Base-by-base conservation (phyloP, 176 grass and related monocot genomes). In the Thinopyrum elongatum region DNA sequence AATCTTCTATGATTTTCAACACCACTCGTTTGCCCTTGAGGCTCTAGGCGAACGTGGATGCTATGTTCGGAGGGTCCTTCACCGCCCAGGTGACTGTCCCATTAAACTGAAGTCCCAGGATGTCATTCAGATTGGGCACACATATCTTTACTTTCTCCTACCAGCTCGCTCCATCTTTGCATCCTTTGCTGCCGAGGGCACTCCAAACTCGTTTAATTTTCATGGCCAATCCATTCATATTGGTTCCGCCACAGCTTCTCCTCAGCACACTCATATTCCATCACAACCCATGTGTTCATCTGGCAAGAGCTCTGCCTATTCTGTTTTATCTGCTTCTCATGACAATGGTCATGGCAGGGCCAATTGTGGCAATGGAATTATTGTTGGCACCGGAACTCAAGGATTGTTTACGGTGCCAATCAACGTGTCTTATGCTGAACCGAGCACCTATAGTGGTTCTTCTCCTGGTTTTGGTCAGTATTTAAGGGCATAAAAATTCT, bases 121-220 rank as follows among this genome's bases (percentile, higher is more conserved):
- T 77, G 83, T 87, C 87, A 85, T 98, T 64, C 83, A 93, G 85
- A 92, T 93, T 35, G 89, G 72, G 21, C 82, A 88, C 15, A 88
- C 77, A 84, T 25, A 63, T 61, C 92, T 95, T 39, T 98, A 98
- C 80, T 93, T 98, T 80, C 93, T 95, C 79, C 90, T 93, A 29
- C 87, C 93, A 33, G 64, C 34, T 58, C 33, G 87, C 29, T 85
- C 91, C 39, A 83, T 93, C 34, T 76, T 69, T 55, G 70, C 46
- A 26, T 76, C 71, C 23, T 2, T 23, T 74, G 80, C 63, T 77
- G 29, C 78, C 69, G 38, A 7, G 17, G 78, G n/a, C 76, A 28
- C 58, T 81, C 75, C 74, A 13, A 34, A 30, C 15, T 61, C 12
- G 19, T 87, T 22, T 35, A 41, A 49, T 31, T 80, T 86, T 78